Base-by-base conservation (phyloP, 2,329 filamentous ascomycete genomes). In the Pezicula radicicola region DNA sequence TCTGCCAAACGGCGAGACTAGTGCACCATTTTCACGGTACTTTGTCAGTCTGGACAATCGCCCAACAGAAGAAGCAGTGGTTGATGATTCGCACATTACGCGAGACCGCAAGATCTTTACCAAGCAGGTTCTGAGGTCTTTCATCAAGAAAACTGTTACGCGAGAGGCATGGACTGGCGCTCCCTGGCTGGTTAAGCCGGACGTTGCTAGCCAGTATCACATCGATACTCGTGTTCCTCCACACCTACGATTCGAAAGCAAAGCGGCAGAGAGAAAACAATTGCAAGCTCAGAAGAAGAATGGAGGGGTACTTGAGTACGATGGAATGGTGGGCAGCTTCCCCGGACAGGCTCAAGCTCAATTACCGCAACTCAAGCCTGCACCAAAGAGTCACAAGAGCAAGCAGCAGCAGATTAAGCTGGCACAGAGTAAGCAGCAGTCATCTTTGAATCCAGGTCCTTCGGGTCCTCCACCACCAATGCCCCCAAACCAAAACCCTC, bases 131-230 rank as follows among this genome's bases (percentile, higher is more conserved):
- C 77, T 99, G 39, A 85, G 93, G 33, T 91, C 91, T 6, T 99
- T 97, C 60, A 89, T 99, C 58, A 96, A 96, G 68, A 92, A 95
- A 70, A 94, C 91, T 0, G 88, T 97, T n/a, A 88, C 86, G 2
- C 79, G 93, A 55, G 94, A 97, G 65, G 83, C 91, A 4, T 97
- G 92, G 91, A 93, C 85, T 55, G 93, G 93, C n/a, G 94, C 94
- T 0, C 93, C 94, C 0, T 99, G 94, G 94, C 75, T 96, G 50
- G 93, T 97, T 16, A 97, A 95, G 72, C 81, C 88, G 35, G 85
- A 91, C 49, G 85, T 96, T 53, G 94, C 94, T 1, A 83, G 84
- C 43, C 80, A 86, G 56, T 96, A 94, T 69, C 86, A 90, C 56
- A 94, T 99, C 56, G 87, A 91, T 55, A 91, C 85, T n/a, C 84